Evolutionary conservation across 352 stramenopile genomes (phyloP).

Genomic region (Phytophthora syringae): DNA sequence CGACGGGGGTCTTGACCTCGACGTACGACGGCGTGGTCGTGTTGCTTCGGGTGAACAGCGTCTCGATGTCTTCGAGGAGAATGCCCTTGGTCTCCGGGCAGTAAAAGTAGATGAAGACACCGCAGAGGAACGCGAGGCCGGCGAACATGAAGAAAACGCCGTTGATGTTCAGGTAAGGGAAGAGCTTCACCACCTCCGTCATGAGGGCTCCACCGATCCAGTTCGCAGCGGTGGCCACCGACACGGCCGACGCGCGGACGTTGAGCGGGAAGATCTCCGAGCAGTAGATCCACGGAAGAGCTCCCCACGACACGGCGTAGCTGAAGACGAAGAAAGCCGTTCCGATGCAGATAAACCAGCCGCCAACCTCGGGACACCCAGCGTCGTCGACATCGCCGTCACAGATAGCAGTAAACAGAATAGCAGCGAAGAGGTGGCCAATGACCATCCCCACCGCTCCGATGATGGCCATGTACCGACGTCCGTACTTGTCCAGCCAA

Average conservation of each 20-base stretch:
- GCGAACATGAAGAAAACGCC: slow-evolving; percentile 38
- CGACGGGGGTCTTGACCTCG: slow-evolving; percentile 36
- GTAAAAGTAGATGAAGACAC: slow-evolving; percentile 33
- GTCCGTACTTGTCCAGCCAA: slow-evolving; percentile 41
- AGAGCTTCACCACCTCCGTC: slow-evolving; percentile 39
- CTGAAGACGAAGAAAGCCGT: slow-evolving; percentile 48
- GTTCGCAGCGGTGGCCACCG: slow-evolving; percentile 45
- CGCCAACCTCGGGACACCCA: slow-evolving; percentile 37
- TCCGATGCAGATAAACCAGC: slow-evolving; percentile 48
- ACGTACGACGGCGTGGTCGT: slow-evolving; percentile 36
- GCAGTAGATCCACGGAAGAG: slow-evolving; percentile 62
- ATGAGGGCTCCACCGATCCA: slow-evolving; percentile 52
- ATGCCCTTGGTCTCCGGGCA: slow-evolving; percentile 39
- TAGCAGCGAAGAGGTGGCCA: slow-evolving; percentile 41
- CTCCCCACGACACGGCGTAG: slow-evolving; percentile 37
- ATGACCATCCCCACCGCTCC: slow-evolving; percentile 46
- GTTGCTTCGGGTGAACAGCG: slow-evolving; percentile 26
- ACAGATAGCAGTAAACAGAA: slow-evolving; percentile 43
- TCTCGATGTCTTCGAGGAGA: slow-evolving; percentile 36
- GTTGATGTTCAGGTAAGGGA: slow-evolving; percentile 38
- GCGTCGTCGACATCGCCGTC: slow-evolving; percentile 37
- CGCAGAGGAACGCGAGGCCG: slow-evolving; percentile 9
- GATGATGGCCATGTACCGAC: slow-evolving; percentile 43
- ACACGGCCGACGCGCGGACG: slow-evolving; percentile 51
- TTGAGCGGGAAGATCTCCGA: slow-evolving; percentile 60